Conservation (phyloP, 371 early-diverging fungal species). For the Mucor piriformis region DNA sequence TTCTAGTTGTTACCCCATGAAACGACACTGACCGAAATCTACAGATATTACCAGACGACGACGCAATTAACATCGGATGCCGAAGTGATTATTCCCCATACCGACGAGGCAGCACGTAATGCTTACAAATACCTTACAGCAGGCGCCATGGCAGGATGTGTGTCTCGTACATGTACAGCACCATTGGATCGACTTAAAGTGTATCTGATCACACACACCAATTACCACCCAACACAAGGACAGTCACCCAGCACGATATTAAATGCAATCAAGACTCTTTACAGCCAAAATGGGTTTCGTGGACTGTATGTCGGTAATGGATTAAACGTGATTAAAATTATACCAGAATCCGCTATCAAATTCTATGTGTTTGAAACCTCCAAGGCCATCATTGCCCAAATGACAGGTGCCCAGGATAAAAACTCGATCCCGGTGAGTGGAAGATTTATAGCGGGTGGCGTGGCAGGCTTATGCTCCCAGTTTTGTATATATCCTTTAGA, state of each 20-base stretch:
- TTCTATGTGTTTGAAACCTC: conserved; percentile 72
- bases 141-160: conserved; percentile 78
- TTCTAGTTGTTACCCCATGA: conserved; percentile 30
- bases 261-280: conserved; percentile 16
- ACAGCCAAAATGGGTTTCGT: conserved; percentile 45
- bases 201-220: conserved; percentile 63
- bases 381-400: conserved; percentile 57
- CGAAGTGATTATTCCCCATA: conserved; percentile 63
- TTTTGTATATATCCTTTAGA: conserved; percentile 81
- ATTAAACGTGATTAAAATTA: conserved; percentile 77
- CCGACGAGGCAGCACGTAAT: conserved; percentile 45
- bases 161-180: conserved; percentile 80
- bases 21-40: conserved; percentile 58
- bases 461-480: conserved; percentile 75
- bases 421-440: conserved; percentile 61
- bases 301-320: conserved; percentile 83
- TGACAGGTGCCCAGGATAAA: conserved; percentile 48
- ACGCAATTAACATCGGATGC: conserved; percentile 64
- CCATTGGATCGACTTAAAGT: conserved; percentile 81
- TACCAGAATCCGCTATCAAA: conserved; percentile 82
- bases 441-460: conserved; percentile 76
- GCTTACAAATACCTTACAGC: conserved; percentile 68
- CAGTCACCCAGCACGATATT: neutral
- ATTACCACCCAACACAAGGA: conserved; percentile 3
- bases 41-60: conserved; percentile 61